Evolutionary conservation across 352 stramenopile genomes (phyloP).

Genomic region (Salisapilia sapeloensis): DNA sequence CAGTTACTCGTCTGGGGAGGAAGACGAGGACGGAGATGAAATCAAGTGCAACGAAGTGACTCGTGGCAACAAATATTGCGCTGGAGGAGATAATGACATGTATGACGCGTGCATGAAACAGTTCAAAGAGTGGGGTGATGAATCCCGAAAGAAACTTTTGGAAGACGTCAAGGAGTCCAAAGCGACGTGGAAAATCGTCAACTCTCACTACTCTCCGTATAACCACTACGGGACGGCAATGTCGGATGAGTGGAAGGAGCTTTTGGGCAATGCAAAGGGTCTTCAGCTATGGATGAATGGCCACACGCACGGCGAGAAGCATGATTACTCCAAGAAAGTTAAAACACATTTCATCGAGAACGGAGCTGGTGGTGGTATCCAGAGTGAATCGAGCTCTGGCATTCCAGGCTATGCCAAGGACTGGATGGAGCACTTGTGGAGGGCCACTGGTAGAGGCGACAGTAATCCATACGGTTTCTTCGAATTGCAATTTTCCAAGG

Average conservation of each 20-base stretch:
- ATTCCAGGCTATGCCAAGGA: slow-evolving; percentile 5
- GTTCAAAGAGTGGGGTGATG: slow-evolving; percentile 16
- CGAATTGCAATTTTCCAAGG: slow-evolving; percentile 9
- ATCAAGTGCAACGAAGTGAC: slow-evolving; percentile 14
- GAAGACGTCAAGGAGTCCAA: slow-evolving; percentile 12
- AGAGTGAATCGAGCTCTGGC: slow-evolving; percentile 12
- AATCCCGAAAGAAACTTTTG: slow-evolving; percentile 8
- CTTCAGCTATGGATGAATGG: slow-evolving; percentile 15
- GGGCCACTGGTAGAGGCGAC: slow-evolving; percentile 4
- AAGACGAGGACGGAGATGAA: slow-evolving; percentile 9
- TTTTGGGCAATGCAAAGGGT: slow-evolving; percentile 3
- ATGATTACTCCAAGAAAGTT: slow-evolving; percentile 11
- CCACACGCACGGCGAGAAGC: slow-evolving; percentile 21
- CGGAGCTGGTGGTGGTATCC: slow-evolving; percentile 17
- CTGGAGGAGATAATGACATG: slow-evolving; percentile 11
- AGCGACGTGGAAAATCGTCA: slow-evolving; percentile 27
- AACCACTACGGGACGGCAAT: slow-evolving; percentile 10
- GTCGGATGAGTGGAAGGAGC: slow-evolving; percentile 11
- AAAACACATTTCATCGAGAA: slow-evolving; percentile 23
- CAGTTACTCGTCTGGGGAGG: slow-evolving; percentile 11
- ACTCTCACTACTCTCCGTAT: slow-evolving; percentile 21
- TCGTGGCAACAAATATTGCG: slow-evolving; percentile 10
- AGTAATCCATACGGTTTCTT: slow-evolving; percentile 23
- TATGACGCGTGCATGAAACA: slow-evolving; percentile 15
- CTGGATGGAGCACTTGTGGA: slow-evolving; percentile 10